Percentiles rank a stretch among this genome's conserved stretches.
phyloP scores from a whole-genome alignment of 2,329 filamentous ascomycete genomes.

The Uncinocarpus reesii region DNA sequence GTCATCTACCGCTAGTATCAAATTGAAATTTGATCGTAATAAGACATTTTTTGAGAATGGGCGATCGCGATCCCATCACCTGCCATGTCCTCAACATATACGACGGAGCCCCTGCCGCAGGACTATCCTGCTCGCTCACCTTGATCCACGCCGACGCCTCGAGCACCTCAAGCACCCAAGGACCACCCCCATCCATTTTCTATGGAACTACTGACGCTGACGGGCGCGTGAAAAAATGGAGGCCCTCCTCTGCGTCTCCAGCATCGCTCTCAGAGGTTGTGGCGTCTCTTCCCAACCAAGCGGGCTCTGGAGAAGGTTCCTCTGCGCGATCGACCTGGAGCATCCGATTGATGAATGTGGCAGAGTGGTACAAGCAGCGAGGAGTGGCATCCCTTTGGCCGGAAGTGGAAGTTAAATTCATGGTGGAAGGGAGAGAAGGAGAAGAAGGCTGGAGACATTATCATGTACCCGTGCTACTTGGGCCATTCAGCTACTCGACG shows the following conservation, averaged over 20 bases:
- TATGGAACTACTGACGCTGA: slow-evolving; percentile 37
- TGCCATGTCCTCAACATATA: slow-evolving; percentile 43
- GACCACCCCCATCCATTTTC: slow-evolving; percentile 24
- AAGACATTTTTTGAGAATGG: slow-evolving; percentile 7
- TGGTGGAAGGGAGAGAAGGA: slow-evolving; percentile 36
- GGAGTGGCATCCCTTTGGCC: slow-evolving; percentile 43
- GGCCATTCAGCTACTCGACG: slow-evolving; percentile 43
- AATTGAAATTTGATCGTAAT: background rate
- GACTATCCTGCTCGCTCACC: slow-evolving; percentile 41
- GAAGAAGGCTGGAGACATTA: slow-evolving; percentile 40
- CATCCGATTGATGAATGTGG: slow-evolving; percentile 37
- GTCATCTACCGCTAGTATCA: no score
- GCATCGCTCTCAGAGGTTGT: slow-evolving; percentile 16
- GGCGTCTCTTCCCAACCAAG: slow-evolving; percentile 18
- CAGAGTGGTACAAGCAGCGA: slow-evolving; percentile 37
- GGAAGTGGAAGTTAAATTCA: slow-evolving; percentile 42
- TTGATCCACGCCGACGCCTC: slow-evolving; percentile 46
- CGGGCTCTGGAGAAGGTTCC: slow-evolving; percentile 8
- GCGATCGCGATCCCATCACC: slow-evolving; percentile 37
- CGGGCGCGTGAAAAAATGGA: slow-evolving; percentile 39
- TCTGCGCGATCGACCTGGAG: slow-evolving; percentile 36
- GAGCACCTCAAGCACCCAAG: slow-evolving; percentile 3
- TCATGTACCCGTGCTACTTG: slow-evolving; percentile 42
- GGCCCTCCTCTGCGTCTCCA: slow-evolving; percentile 18
- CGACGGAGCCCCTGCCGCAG: slow-evolving; percentile 36